phyloP scores from a whole-genome alignment of 202 grass and related monocot species.

The Elaeis oleifera region DNA sequence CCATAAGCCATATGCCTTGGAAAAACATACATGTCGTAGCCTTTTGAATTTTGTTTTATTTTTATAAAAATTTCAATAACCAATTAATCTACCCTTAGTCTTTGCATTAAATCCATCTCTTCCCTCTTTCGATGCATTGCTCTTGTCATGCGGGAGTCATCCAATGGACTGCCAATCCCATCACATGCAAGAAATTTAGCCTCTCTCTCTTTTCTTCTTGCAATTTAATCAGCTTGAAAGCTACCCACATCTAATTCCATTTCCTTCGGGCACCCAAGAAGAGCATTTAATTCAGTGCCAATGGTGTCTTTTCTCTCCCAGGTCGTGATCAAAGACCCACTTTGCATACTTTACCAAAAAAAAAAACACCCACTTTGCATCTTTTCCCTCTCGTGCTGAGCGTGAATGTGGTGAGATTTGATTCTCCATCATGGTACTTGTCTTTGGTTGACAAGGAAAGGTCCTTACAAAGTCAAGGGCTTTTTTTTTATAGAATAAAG shows the following conservation, averaged over 20 bases:
- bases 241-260: conserved; percentile 12
- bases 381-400: conserved; percentile 18
- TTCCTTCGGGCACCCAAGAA: conserved; percentile 26
- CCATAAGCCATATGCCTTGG: too few species aligned
- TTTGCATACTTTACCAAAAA: conserved; percentile 1
- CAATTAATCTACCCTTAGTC: background rate
- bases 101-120: background rate
- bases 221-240: conserved; percentile 20
- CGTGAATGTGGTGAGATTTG: conserved; percentile 9
- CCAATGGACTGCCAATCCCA: background rate
- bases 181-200: background rate
- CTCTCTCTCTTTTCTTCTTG: conserved; percentile 10
- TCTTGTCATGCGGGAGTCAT: conserved; percentile 1
- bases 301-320: conserved; percentile 24
- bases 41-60: too few species aligned
- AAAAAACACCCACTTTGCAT: conserved; percentile 12
- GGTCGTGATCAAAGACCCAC: conserved; percentile 19
- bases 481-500: conserved; percentile 3
- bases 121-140: background rate
- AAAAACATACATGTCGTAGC: too few species aligned
- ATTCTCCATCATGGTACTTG: conserved; percentile 12
- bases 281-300: conserved; percentile 41
- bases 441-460: conserved; percentile 29
- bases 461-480: conserved; percentile 14
- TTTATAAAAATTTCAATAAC: too few species aligned